Conservation (phyloP, 352 stramenopile species). For the Thalassiosira tumida region DNA sequence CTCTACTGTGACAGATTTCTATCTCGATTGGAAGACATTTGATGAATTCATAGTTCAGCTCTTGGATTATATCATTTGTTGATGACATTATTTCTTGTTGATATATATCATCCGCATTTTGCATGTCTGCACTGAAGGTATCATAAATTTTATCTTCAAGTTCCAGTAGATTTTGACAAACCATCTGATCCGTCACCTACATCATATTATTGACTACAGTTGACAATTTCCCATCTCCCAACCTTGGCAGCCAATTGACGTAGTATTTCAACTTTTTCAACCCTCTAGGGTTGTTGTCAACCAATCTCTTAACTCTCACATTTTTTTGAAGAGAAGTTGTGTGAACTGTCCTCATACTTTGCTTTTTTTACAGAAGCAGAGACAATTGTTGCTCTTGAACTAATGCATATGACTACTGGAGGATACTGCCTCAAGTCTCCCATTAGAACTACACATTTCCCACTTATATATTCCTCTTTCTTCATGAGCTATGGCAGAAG, state of each 20-base stretch:
- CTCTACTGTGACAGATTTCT: slow-evolving; percentile 21
- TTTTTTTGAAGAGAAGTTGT: slow-evolving; percentile 28
- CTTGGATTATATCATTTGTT: slow-evolving; percentile 54
- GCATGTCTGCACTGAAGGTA: slow-evolving; percentile 28
- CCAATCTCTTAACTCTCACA: slow-evolving; percentile 60
- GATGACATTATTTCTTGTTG: slow-evolving; percentile 29
- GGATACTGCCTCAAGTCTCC: slow-evolving; percentile 78
- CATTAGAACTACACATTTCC: slow-evolving; percentile 65
- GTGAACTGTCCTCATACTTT: not conserved
- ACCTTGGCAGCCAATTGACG: slow-evolving; percentile 33
- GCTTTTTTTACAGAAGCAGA: slow-evolving; percentile 49
- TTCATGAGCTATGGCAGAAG: slow-evolving; percentile 59
- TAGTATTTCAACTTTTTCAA: slow-evolving; percentile 7
- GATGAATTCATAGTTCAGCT: slow-evolving; percentile 54
- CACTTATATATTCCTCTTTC: slow-evolving; percentile 65
- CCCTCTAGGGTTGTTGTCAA: not conserved
- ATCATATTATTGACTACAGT: slow-evolving; percentile 41
- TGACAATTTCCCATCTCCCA: slow-evolving; percentile 26
- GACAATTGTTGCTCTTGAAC: slow-evolving; percentile 37
- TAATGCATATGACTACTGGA: slow-evolving; percentile 41
- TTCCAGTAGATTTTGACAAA: slow-evolving; percentile 9
- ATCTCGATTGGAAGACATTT: slow-evolving; percentile 10
- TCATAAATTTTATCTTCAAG: slow-evolving; percentile 7
- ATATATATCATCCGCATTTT: slow-evolving; percentile 14
- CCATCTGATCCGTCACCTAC: slow-evolving; percentile 19